Percentiles rank a stretch among this genome's conserved stretches.
Evolutionary conservation across 2,329 filamentous ascomycete species (phyloP).

Genomic region (Westerdykella ornata): DNA sequence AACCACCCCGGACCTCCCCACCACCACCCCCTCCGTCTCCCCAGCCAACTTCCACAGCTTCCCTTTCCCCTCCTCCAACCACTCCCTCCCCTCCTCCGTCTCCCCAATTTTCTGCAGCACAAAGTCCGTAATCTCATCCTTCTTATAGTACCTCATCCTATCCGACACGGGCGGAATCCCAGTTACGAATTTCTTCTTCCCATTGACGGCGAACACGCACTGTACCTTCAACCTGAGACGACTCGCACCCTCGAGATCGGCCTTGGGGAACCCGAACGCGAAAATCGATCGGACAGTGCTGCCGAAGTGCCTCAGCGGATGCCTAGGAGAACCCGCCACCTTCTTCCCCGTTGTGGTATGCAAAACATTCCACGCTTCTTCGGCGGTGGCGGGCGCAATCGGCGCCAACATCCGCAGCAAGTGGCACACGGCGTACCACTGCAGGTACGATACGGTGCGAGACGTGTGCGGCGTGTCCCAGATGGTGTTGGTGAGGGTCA

Average conservation of each 20-base stretch:
- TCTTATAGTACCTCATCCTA: slow-evolving; percentile 5
- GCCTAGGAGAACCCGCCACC: slow-evolving; percentile 1
- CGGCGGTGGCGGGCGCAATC: slow-evolving; percentile 70
- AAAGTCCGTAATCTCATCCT: slow-evolving; percentile 51
- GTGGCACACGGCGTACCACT: slow-evolving; percentile 46
- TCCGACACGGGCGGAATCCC: slow-evolving; percentile 47
- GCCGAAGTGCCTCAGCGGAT: slow-evolving; percentile 3
- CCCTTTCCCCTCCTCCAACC: slow-evolving; percentile 44
- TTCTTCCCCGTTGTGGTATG: slow-evolving; percentile 25
- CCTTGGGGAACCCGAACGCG: slow-evolving; percentile 51
- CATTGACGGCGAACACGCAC: slow-evolving; percentile 71
- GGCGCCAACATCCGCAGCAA: slow-evolving; percentile 71
- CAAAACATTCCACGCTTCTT: slow-evolving; percentile 71
- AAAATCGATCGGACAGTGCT: slow-evolving; percentile 38
- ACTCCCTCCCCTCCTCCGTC: slow-evolving; percentile 54
- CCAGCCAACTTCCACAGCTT: slow-evolving; percentile 29
- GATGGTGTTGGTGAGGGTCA: slow-evolving; percentile 65
- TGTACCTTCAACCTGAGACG: slow-evolving; percentile 47
- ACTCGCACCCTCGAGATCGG: slow-evolving; percentile 45
- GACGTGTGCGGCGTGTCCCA: slow-evolving; percentile 17
- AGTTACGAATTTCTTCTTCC: slow-evolving; percentile 65
- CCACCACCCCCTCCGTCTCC: slow-evolving; percentile 5
- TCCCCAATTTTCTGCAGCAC: slow-evolving; percentile 55
- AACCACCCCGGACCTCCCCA: neutral
- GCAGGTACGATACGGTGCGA: slow-evolving; percentile 35